A percentile compares a stretch with the other conserved stretches of the same genome.
Evolutionary conservation across 768 basidiomycete species (phyloP).

Genomic region (Leccinum uliginosum): DNA sequence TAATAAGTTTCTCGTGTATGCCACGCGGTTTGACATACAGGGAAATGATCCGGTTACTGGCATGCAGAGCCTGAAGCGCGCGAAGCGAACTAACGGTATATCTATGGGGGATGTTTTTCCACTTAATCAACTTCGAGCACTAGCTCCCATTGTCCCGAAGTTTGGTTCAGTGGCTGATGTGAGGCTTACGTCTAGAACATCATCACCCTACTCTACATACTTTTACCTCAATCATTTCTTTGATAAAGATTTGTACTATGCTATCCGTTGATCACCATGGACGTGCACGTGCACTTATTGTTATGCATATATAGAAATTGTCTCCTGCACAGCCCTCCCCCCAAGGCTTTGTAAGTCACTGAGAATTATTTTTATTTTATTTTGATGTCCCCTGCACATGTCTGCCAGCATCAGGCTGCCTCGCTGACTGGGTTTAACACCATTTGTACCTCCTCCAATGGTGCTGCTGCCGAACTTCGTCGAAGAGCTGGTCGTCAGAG

Average conservation of each 20-base stretch:
- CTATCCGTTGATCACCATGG: background rate
- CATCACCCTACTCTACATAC: background rate
- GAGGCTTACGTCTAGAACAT: background rate
- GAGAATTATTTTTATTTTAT: too few relatives aligned
- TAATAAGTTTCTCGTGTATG: background rate
- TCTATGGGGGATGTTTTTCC: background rate
- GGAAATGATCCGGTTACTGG: background rate
- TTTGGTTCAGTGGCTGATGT: background rate
- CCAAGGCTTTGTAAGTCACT: too few relatives aligned
- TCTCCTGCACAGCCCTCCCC: too few relatives aligned
- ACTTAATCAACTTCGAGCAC: background rate
- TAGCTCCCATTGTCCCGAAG: background rate
- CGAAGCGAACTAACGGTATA: background rate
- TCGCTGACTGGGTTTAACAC: too few relatives aligned
- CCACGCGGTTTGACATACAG: background rate
- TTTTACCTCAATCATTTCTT: background rate
- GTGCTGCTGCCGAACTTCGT: too few relatives aligned
- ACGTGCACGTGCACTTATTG: too few relatives aligned
- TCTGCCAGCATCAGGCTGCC: too few relatives aligned
- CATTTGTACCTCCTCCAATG: too few relatives aligned
- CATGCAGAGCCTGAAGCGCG: background rate
- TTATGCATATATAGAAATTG: too few relatives aligned
- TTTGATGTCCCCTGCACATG: too few relatives aligned
- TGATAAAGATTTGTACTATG: background rate
- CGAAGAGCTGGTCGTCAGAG: too few relatives aligned